Conservation (phyloP, 2,329 filamentous ascomycete genomes). For the Dactylellina drechsleri region DNA sequence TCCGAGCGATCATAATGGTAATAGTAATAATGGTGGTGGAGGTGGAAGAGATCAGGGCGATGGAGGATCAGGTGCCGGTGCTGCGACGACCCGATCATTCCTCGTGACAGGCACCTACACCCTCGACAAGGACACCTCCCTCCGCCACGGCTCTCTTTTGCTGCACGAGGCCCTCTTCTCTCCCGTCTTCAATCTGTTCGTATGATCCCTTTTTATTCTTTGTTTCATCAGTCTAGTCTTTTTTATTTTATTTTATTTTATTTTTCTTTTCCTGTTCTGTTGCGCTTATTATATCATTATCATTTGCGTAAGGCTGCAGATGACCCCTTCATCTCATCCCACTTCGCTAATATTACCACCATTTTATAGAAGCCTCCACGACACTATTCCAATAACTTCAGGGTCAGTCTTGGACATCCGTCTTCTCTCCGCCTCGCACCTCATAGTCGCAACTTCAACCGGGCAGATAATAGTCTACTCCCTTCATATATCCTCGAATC, state of each 20-base stretch:
- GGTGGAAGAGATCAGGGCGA: slow-evolving; percentile 14
- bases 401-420: slow-evolving; percentile 50
- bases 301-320: slow-evolving; percentile 40
- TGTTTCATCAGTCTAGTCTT: too few relatives aligned
- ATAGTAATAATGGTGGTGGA: neutral
- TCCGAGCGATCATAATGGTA: neutral
- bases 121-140: slow-evolving; percentile 51
- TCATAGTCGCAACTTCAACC: slow-evolving; percentile 40
- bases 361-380: neutral
- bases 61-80: slow-evolving; percentile 41
- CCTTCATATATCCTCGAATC: neutral
- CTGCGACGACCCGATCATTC: slow-evolving; percentile 32
- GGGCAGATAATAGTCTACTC: slow-evolving; percentile 34
- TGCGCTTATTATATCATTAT: neutral
- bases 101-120: slow-evolving; percentile 55
- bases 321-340: slow-evolving; percentile 30
- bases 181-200: slow-evolving; percentile 35
- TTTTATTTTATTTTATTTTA: neutral
- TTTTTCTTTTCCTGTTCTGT: neutral
- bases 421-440: slow-evolving; percentile 15
- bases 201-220: slow-evolving; percentile 23
- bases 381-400: slow-evolving; percentile 22
- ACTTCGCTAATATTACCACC: neutral
- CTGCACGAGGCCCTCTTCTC: slow-evolving; percentile 39
- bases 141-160: slow-evolving; percentile 39